Conservation (phyloP, 75 land plant genomes). For the Picea glauca region DNA sequence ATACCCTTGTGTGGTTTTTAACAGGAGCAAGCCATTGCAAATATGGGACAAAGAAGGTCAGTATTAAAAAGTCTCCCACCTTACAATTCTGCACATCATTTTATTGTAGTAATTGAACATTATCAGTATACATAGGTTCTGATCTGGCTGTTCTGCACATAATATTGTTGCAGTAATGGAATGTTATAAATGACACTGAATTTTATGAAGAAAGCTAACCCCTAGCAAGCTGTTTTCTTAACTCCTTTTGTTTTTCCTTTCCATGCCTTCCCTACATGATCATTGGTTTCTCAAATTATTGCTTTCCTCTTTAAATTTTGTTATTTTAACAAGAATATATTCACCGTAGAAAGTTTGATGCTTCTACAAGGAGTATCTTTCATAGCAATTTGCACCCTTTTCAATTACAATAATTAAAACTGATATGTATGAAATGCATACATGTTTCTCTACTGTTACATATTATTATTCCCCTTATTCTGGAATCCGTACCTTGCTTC, state of each 20-base stretch:
- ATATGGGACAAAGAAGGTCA: slow-evolving; percentile 98
- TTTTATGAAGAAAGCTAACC: background rate
- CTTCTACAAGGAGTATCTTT: background rate
- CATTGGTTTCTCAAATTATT: background rate
- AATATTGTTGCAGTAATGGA: background rate
- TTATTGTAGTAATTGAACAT: background rate
- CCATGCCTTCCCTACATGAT: no score
- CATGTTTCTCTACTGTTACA: background rate
- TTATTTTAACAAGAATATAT: background rate
- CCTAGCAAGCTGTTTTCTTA: background rate
- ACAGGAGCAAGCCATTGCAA: slow-evolving; percentile 95
- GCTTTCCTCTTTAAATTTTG: background rate
- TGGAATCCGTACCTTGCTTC: background rate
- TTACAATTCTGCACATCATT: background rate
- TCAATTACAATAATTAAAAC: no score
- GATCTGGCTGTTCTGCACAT: background rate
- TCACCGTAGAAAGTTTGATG: background rate
- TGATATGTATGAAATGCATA: background rate
- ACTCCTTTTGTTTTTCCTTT: background rate
- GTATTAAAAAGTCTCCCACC: background rate
- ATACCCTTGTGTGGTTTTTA: slow-evolving; percentile 4
- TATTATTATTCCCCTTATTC: background rate
- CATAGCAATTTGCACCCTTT: background rate
- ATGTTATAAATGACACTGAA: background rate
- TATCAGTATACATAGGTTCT: background rate